Conservation (phyloP, 345 rosid genomes). For the Eucalyptus curtisii region DNA sequence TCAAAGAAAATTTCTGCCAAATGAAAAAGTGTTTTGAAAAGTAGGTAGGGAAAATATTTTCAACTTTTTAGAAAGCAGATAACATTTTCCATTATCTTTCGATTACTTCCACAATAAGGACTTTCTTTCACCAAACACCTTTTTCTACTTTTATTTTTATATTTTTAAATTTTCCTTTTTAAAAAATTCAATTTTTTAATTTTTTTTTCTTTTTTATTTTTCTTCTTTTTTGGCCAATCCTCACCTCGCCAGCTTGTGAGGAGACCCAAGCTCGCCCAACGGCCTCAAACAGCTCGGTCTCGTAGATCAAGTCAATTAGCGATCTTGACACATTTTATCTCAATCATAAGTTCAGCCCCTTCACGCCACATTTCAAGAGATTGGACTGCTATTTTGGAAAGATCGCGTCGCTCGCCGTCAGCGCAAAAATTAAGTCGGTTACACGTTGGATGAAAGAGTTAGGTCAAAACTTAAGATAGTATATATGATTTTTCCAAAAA, state of each 20-base stretch:
- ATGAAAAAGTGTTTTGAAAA: rapidly evolving
- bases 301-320: too few relatives aligned
- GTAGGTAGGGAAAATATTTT: too few relatives aligned
- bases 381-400: neutral
- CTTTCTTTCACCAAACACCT: too few relatives aligned
- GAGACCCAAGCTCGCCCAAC: too few relatives aligned
- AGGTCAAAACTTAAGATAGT: neutral
- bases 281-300: too few relatives aligned
- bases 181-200: rapidly evolving
- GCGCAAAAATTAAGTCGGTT: neutral
- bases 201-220: rapidly evolving
- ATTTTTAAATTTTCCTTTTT: too few relatives aligned
- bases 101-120: too few relatives aligned
- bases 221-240: rapidly evolving
- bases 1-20: rapidly evolving
- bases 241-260: rapidly evolving
- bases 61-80: too few relatives aligned
- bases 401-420: too few relatives aligned
- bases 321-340: too few relatives aligned
- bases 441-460: neutral
- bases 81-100: rapidly evolving
- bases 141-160: too few relatives aligned
- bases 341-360: neutral
- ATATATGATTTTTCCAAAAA: too few relatives aligned
- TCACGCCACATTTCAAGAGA: neutral